These are phyloP conservation scores for Metarhizium sp. DNA, from an alignment of 2,329 filamentous ascomycete species.

Conservation along the genomic window DNA sequence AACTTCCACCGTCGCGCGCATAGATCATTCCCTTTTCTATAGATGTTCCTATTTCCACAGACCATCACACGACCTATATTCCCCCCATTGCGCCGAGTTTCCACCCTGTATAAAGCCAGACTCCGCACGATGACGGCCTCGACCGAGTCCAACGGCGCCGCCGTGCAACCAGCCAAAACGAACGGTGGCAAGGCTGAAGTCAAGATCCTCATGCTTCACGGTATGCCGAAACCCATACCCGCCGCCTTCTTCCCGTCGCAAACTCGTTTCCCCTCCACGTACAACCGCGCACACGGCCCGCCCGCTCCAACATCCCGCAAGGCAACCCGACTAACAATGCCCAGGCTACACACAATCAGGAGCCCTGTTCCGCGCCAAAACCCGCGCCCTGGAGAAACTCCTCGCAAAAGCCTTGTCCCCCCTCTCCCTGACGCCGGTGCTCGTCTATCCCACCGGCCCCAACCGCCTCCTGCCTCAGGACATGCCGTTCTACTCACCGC, in stretches of 20 bases:
- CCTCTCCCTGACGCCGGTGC: conserved; percentile 39
- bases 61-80: neutral
- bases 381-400: conserved; percentile 74
- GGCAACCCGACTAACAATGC: neutral
- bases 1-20: neutral
- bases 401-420: conserved; percentile 64
- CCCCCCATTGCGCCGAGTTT: neutral
- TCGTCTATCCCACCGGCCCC: conserved; percentile 63
- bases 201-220: conserved; percentile 72
- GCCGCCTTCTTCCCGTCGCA: too few relatives aligned
- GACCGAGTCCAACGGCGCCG: neutral
- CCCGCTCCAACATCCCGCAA: neutral
- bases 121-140: conserved; percentile 3
- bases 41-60: neutral
- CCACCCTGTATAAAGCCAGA: neutral
- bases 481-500: conserved; percentile 57
- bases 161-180: neutral
- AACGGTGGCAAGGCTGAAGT: conserved; percentile 36
- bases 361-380: conserved; percentile 76
- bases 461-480: conserved; percentile 52
- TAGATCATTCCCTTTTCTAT: neutral
- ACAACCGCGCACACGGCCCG: neutral
- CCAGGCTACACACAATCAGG: conserved; percentile 86
- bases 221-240: conserved; percentile 24
- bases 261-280: too few relatives aligned